These are phyloP conservation scores for Aegilops longissima DNA, from an alignment of 176 grass and related monocot genomes.

Conservation along the genomic window DNA sequence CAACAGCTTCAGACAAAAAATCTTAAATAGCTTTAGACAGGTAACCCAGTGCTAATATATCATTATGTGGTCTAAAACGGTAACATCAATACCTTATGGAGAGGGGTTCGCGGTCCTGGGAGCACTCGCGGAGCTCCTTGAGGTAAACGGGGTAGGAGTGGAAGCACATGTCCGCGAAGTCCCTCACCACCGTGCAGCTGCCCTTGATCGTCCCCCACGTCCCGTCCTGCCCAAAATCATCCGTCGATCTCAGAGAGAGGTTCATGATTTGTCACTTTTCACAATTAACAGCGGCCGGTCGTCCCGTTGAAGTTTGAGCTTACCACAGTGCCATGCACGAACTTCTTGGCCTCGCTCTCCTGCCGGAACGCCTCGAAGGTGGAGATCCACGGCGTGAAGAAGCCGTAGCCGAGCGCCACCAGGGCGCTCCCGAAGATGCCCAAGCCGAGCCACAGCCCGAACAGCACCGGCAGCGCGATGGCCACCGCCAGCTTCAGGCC, in stretches of 20 bases:
- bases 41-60: too few species aligned
- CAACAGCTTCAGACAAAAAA: neutral
- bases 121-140: conserved; percentile 67
- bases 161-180: conserved; percentile 81
- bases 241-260: neutral
- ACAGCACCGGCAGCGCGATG: conserved; percentile 66
- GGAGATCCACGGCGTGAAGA: conserved; percentile 91
- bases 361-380: conserved; percentile 96
- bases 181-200: conserved; percentile 90
- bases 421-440: conserved; percentile 75
- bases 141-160: conserved; percentile 78
- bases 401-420: conserved; percentile 81
- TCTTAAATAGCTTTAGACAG: conserved; percentile 10
- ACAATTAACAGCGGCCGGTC: neutral
- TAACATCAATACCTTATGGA: conserved; percentile 56
- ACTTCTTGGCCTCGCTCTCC: conserved; percentile 72
- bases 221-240: conserved; percentile 59
- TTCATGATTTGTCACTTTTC: neutral
- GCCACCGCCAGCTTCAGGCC: conserved; percentile 64
- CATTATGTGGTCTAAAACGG: too few species aligned
- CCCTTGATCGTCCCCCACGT: conserved; percentile 95
- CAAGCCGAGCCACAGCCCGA: conserved; percentile 74
- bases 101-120: conserved; percentile 48
- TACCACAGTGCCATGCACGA: conserved; percentile 77
- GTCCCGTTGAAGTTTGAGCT: neutral